Conservation (phyloP, 1,284 basidiomycete genomes). For the Chalciporus sp. region DNA sequence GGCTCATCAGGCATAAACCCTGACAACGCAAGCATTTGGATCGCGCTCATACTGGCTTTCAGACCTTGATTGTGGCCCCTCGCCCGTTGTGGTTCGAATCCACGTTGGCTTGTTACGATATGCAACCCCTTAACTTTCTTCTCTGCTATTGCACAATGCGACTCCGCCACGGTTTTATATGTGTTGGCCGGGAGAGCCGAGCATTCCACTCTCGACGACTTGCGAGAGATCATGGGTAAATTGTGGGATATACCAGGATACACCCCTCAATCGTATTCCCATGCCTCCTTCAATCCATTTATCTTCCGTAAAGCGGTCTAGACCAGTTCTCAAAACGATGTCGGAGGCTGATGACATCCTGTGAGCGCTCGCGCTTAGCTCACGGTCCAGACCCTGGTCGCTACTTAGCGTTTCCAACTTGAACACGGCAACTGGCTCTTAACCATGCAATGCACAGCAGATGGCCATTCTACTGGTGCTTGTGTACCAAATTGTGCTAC, state of each 20-base stretch:
- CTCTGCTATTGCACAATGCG: too few species aligned
- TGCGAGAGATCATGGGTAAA: background rate
- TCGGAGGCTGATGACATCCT: slow-evolving; percentile 2
- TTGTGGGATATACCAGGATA: background rate
- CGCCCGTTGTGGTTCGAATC: too few species aligned
- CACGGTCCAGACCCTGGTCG: slow-evolving; percentile 15
- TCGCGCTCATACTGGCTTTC: too few species aligned
- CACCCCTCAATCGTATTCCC: background rate
- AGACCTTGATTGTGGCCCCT: too few species aligned
- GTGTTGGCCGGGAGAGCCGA: background rate
- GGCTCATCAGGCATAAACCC: too few species aligned
- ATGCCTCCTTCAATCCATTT: background rate
- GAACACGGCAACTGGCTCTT: background rate
- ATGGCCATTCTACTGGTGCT: background rate
- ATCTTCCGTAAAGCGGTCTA: slow-evolving; percentile 8
- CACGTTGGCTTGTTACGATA: too few species aligned
- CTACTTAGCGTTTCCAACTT: background rate
- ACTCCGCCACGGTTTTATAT: background rate
- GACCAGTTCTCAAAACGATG: background rate
- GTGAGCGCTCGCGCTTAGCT: slow-evolving; percentile 2
- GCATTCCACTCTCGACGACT: background rate
- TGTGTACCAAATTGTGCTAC: background rate
- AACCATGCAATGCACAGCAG: slow-evolving; percentile 7
- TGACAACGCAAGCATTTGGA: too few species aligned
- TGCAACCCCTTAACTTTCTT: too few species aligned